Base-by-base conservation (phyloP, 1,284 basidiomycete genomes). In the Hemileia vastatrix region DNA sequence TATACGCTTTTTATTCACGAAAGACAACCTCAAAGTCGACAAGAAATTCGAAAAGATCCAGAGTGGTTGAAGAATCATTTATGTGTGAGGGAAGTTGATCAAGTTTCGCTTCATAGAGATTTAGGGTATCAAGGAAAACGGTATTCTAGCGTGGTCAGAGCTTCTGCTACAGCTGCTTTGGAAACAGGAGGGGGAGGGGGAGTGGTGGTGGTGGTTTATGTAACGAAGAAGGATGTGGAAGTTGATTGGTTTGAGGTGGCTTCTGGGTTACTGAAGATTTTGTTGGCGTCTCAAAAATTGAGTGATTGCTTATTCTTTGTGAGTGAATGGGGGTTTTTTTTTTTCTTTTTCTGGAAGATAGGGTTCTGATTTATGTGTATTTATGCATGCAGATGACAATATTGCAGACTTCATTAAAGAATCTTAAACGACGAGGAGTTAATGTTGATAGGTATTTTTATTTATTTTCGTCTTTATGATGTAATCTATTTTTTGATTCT, bases 161-260 rank as follows among this genome's bases (percentile, higher is more conserved):
- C 61, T 44, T 56, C 61, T 13, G 61, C 61, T 15, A 47, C 61
- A n/a, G 61, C 61, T 31, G 23, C 61, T 3, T 51, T 63, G 54
- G 61, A 63, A 44, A n/a, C n/a, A n/a, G n/a, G n/a, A n/a, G n/a
- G n/a, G n/a, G n/a, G n/a, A n/a, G n/a, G 36, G 13, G 27, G 48
- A 6, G 52, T 45, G 48, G 43, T 33, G 6, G 57, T 73, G 49
- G 58, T 68, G 13, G 48, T 76, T 36, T 70, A 72, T 54, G 61
- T 76, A 15, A 70, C 72, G 1, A 54, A 62, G 5, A 68, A 72
- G 54, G n/a, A n/a, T n/a, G 66, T 71, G 61, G 72, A 76, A 36
- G 62, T 76, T 5, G 74, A 76, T 64, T 75, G 70, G 67, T 75
- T 76, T 54, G 74, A 75, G 56, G 71, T 75, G n/a, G 73, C 73